Conservation (phyloP, 2,329 filamentous ascomycete species). For the Xylaria sp. region DNA sequence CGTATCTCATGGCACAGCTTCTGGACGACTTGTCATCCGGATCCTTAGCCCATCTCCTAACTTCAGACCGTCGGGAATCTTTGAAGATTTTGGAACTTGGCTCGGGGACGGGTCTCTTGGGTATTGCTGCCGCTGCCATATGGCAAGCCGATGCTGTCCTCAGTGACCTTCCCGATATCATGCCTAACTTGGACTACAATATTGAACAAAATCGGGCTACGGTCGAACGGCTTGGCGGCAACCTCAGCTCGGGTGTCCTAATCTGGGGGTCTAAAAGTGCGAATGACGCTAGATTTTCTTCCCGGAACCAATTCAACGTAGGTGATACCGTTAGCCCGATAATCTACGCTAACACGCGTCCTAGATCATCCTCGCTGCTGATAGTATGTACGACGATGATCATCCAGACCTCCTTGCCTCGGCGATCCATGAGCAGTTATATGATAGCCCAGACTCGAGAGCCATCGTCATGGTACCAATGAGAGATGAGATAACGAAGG, state of each 20-base stretch:
- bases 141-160: slow-evolving; percentile 75
- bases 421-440: slow-evolving; percentile 76
- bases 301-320: slow-evolving; percentile 64
- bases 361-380: slow-evolving; percentile 82
- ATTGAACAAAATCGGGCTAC: slow-evolving; percentile 69
- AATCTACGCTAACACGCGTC: slow-evolving; percentile 23
- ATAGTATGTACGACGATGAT: slow-evolving; percentile 86
- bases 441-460: slow-evolving; percentile 65
- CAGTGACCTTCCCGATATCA: slow-evolving; percentile 86
- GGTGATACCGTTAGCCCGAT: slow-evolving; percentile 22
- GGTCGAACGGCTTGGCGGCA: slow-evolving; percentile 66
- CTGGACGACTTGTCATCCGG: slow-evolving; percentile 63
- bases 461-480: slow-evolving; percentile 85
- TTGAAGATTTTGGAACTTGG: slow-evolving; percentile 78
- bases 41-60: slow-evolving; percentile 60
- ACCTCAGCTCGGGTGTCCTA: slow-evolving; percentile 71
- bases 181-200: slow-evolving; percentile 83
- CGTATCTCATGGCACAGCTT: slow-evolving; percentile 82
- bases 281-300: slow-evolving; percentile 58
- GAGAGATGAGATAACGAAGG: slow-evolving; percentile 73
- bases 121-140: slow-evolving; percentile 81
- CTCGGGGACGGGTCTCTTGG: slow-evolving; percentile 90
- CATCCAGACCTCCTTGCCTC: slow-evolving; percentile 80
- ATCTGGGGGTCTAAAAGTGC: slow-evolving; percentile 73
- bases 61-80: slow-evolving; percentile 44